Base-by-base conservation (phyloP, 495 filamentous ascomycete species). In the Annulohypoxylon stygium region DNA sequence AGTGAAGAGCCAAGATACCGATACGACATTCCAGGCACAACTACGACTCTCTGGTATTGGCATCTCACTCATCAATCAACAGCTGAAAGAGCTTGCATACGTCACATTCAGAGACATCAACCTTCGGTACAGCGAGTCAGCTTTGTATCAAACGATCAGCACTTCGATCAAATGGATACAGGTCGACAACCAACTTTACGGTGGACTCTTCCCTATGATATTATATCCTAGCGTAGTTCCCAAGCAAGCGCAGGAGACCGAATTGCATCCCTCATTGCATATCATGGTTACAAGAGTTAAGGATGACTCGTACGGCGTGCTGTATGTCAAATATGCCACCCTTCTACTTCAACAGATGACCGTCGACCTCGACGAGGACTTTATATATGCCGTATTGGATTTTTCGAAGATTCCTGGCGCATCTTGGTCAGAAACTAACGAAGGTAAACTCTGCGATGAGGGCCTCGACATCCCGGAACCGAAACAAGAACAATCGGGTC, bases 181-280 rank as follows among this genome's bases (percentile, higher is more conserved):
- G 80, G 95, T 99, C 76, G 96, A 99, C 83, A 99, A 99, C 77
- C 96, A 99, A 78, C 90, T 99, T 25, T 99, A 98, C 77, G 96
- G 96, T 47, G 96, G 96, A 12, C 94, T 99, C 71, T 99, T 99
- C 86, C 96, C 96, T 0, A 97, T 99, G 81, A 90, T 99, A 65
- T 85, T 98, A 43, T 99, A 99, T 78, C 96, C 96, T 9, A 97
- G 94, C 80, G 96, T 99, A n/a, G 96, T 99, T 9, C 97, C 97
- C 2, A 98, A 98, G 84, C 96, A 94, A 66, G 94, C 94, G 26
- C 95, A 94, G 81, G 97, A 99, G 81, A 97, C 97, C 82, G 97
- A 98, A 69, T 90, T 93, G 9, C 96, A 99, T 82, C 96, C 96
- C 0, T 98, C 95, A 47, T 88, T 99, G 76, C 95, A 97, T 73